Conservation (phyloP, 1,139 yeast species). For the Diutina ranongensis region DNA sequence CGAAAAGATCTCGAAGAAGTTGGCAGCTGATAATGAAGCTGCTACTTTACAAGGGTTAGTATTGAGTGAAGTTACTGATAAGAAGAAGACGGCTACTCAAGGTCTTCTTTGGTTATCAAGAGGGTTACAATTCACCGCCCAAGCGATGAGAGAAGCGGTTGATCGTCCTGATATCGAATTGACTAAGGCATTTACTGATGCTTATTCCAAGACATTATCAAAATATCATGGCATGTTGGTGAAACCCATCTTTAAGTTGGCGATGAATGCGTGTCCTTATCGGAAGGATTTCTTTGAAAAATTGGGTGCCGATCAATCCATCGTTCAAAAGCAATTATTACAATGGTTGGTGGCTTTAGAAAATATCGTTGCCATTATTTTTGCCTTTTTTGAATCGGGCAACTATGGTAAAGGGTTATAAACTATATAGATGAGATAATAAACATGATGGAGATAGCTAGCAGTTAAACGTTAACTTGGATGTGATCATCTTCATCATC, state of each 20-base stretch:
- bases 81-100: conserved; percentile 75
- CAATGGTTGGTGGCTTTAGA: conserved; percentile 74
- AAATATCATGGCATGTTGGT: conserved; percentile 36
- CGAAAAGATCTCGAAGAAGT: conserved; percentile 56
- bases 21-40: conserved; percentile 54
- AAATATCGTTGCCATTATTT: conserved; percentile 57
- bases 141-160: conserved; percentile 73
- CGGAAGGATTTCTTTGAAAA: conserved; percentile 76
- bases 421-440: conserved; percentile 8
- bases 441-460: no score
- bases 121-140: conserved; percentile 83
- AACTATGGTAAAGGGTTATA: conserved; percentile 85
- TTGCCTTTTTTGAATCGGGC: conserved; percentile 67
- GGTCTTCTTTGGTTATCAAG: conserved; percentile 81
- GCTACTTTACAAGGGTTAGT: conserved; percentile 69
- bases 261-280: conserved; percentile 94
- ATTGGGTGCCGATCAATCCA: conserved; percentile 60
- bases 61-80: conserved; percentile 53
- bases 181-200: conserved; percentile 68
- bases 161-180: conserved; percentile 52
- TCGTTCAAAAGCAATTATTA: conserved; percentile 52
- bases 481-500: not conserved
- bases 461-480: not conserved
- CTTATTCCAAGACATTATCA: conserved; percentile 68
- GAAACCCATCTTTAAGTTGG: conserved; percentile 51